Evolutionary conservation across 176 grass and related monocot species (phyloP).

Genomic region (Musa troglodytarum): DNA sequence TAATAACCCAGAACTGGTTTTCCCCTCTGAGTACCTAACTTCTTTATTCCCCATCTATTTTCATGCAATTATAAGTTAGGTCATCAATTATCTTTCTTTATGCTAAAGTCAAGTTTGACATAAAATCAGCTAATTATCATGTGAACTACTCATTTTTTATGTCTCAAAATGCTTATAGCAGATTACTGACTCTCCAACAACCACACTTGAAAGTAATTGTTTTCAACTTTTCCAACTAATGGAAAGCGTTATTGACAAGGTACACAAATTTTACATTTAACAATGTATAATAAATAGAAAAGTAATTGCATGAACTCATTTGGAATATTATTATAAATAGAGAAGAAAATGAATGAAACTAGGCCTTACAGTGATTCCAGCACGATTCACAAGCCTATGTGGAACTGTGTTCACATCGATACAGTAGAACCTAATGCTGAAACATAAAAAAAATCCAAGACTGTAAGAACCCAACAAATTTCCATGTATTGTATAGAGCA

Average conservation of each 20-base stretch:
- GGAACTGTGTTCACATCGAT: constrained; percentile 84
- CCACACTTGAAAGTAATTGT: no score
- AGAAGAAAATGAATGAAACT: neutral
- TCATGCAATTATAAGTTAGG: neutral
- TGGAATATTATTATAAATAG: neutral
- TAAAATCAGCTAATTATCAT: neutral
- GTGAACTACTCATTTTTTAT: neutral
- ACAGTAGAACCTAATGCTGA: constrained; percentile 70
- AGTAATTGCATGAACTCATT: neutral
- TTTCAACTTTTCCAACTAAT: no score
- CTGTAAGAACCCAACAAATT: neutral
- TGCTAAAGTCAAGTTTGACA: no score
- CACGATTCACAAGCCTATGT: constrained; percentile 69
- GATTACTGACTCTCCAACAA: neutral
- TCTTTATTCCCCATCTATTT: neutral
- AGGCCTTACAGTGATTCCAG: constrained; percentile 78
- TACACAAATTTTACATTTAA: neutral
- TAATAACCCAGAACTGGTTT: no score
- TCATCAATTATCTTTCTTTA: neutral
- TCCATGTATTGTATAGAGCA: neutral
- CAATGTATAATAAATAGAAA: neutral
- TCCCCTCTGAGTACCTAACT: neutral
- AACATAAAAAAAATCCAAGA: neutral
- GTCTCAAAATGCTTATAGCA: no score
- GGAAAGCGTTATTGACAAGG: no score